These are phyloP conservation scores for Melanomma pulvis-pyrius DNA, from an alignment of 495 filamentous ascomycete species.

Conservation along the genomic window DNA sequence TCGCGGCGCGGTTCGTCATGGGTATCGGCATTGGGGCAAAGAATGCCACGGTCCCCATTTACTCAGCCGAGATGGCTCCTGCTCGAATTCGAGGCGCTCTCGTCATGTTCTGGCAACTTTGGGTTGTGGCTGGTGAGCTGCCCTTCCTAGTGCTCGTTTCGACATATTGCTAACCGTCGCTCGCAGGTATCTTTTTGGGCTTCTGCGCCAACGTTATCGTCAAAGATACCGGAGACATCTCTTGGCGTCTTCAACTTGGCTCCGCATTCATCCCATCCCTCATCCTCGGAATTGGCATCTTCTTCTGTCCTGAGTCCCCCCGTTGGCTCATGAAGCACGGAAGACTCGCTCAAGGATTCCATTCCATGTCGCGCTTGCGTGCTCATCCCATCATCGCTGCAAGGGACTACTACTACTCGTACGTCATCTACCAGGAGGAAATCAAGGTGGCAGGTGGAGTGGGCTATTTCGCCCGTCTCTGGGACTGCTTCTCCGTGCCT, in stretches of 20 bases:
- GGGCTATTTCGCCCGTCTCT: conserved; percentile 51
- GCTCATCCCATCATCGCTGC: conserved; percentile 54
- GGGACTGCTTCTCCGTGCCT: conserved; percentile 71
- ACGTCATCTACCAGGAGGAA: conserved; percentile 43
- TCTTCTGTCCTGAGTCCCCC: conserved; percentile 42
- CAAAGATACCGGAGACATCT: conserved; percentile 37
- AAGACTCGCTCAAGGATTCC: conserved; percentile 20
- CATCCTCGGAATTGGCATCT: conserved; percentile 38
- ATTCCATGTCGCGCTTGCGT: conserved; percentile 52
- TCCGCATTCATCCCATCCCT: conserved; percentile 50
- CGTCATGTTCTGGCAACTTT: conserved; percentile 66
- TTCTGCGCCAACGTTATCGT: conserved; percentile 40
- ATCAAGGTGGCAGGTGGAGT: conserved; percentile 17
- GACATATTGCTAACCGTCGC: conserved; percentile 27
- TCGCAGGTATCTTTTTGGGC: conserved; percentile 42
- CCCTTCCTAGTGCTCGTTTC: background rate
- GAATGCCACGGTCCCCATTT: conserved; percentile 61
- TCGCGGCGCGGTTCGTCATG: conserved; percentile 61
- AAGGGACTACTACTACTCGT: conserved; percentile 58
- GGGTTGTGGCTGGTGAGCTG: conserved; percentile 37
- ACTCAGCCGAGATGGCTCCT: conserved; percentile 61
- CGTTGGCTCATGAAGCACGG: conserved; percentile 37
- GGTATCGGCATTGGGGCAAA: conserved; percentile 66
- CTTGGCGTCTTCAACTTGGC: conserved; percentile 52
- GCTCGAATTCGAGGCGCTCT: conserved; percentile 60